Conservation (phyloP, 306 rosid species). For the Carpinus fangiana region DNA sequence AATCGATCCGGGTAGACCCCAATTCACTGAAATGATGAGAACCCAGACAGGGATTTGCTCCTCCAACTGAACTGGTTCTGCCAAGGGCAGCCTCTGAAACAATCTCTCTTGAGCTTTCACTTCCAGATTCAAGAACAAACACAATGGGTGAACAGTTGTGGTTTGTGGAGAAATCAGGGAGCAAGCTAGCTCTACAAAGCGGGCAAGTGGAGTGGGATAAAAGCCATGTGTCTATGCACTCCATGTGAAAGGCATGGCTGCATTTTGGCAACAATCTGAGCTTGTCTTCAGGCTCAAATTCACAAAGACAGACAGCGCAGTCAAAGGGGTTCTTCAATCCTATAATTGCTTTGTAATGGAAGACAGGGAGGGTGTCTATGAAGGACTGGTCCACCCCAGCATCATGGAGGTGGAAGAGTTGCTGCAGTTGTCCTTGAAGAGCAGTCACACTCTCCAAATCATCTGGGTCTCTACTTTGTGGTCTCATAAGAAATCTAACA, state of each 20-base stretch:
- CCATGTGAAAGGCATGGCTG: conserved; percentile 93
- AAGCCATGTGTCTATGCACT: conserved; percentile 95
- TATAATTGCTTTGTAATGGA: conserved; percentile 74
- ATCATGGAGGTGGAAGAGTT: conserved; percentile 92
- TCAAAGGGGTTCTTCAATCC: conserved; percentile 89
- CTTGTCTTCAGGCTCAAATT: conserved; percentile 78
- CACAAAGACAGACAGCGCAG: conserved; percentile 94
- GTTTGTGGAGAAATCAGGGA: conserved; percentile 59
- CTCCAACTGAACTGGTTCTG: conserved; percentile 51
- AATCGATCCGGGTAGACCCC: conserved; percentile 36
- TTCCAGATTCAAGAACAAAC: conserved; percentile 86
- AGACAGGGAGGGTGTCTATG: conserved; percentile 85
- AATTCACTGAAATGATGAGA: conserved; percentile 38
- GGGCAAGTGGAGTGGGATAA: conserved; percentile 97
- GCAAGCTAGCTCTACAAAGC: conserved; percentile 73
- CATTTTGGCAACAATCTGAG: conserved; percentile 91
- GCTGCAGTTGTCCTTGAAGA: conserved; percentile 92
- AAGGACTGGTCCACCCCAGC: conserved; percentile 94
- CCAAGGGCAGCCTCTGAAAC: conserved; percentile 40
- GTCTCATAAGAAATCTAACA: conserved; percentile 71
- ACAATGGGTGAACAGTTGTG: conserved; percentile 57
- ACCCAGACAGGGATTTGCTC: conserved; percentile 44
- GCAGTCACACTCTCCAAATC: conserved; percentile 68
- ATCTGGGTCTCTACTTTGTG: conserved; percentile 58
- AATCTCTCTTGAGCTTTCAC: conserved; percentile 77